Conservation (phyloP, 2,329 filamentous ascomycete genomes). For the Colletotrichum shisoi region DNA sequence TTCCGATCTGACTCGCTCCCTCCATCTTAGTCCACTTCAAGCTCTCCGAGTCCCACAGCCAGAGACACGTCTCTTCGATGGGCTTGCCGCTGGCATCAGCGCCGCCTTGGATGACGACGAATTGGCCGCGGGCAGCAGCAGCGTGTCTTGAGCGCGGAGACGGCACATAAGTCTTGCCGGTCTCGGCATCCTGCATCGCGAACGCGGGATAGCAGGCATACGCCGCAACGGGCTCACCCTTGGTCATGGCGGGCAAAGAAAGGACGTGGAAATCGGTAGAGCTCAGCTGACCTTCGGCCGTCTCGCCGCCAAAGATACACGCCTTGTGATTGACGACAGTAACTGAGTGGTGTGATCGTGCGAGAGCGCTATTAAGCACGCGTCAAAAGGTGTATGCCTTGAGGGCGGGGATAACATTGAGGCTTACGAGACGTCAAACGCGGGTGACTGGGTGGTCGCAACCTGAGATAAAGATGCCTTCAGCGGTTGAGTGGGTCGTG, state of each 20-base stretch:
- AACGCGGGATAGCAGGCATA: slow-evolving; percentile 49
- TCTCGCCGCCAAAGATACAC: slow-evolving; percentile 64
- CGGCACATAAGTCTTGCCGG: slow-evolving; percentile 46
- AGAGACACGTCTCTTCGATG: slow-evolving; percentile 48
- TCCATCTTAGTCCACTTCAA: slow-evolving; percentile 48
- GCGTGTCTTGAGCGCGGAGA: slow-evolving; percentile 48
- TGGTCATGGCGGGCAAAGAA: slow-evolving; percentile 56
- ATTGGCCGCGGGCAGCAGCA: slow-evolving; percentile 47
- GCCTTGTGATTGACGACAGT: slow-evolving; percentile 62
- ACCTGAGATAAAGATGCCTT: slow-evolving; percentile 60
- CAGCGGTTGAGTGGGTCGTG: slow-evolving; percentile 61
- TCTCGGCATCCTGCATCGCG: slow-evolving; percentile 43
- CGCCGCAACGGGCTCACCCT: slow-evolving; percentile 40
- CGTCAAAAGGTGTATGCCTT: not conserved
- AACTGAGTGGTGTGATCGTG: slow-evolving; percentile 60
- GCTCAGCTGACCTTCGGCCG: slow-evolving; percentile 51
- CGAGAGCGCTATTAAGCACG: slow-evolving; percentile 48
- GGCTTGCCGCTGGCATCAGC: slow-evolving; percentile 44
- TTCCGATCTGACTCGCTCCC: slow-evolving; percentile 46
- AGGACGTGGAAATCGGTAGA: slow-evolving; percentile 61
- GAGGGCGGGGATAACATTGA: not conserved
- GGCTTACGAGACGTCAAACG: slow-evolving; percentile 45
- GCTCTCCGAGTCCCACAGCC: slow-evolving; percentile 51
- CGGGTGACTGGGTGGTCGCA: slow-evolving; percentile 45
- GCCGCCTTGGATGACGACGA: slow-evolving; percentile 51